Base-by-base conservation (phyloP, 2,329 filamentous ascomycete species). In the Cladosporium oxysporum region DNA sequence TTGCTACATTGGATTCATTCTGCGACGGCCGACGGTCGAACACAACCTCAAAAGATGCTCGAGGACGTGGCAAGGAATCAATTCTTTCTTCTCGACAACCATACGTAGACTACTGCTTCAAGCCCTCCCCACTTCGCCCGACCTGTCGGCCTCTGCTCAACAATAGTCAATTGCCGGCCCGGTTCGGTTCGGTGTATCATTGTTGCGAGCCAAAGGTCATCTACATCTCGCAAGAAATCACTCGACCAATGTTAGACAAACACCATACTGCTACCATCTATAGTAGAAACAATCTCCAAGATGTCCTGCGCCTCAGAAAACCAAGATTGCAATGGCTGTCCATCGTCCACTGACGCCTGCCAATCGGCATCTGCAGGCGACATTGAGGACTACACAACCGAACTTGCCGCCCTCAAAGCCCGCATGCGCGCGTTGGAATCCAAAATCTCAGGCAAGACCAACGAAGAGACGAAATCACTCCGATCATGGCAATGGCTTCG, bases 321-420 rank as follows among this genome's bases (percentile, higher is more conserved):
- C 10, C 50, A 21, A 26, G 61, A 63, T 35, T 63, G 61, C 50
- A 63, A 63, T 57, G 61, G n/a, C 23, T 63, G 61, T 26, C 23
- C 61, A 1, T 47, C 61, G 18, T 63, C 61, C 1, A 47, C 11
- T n/a, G 61, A 63, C 8, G 18, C 41, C 28, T 63, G 61, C 33
- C 44, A 52, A 23, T 49, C 58, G 44, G 61, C 61, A 2, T n/a
- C 35, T 23, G 50, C 44, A 8, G 35, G 60, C 64, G 73, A 75
- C 63, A 75, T 75, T 18, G 73, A 75, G 66, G 73, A 75, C 66
- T 74, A 74, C 68, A 71, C 72, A 53, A 69, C 68, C 41, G 72
- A 75, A 52, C 69, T 74, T n/a, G 47, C 69, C 35, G 68, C 70
- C 2, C 69, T 75, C 10, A 68, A 71, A 60, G 71, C 71, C 23